phyloP scores from a whole-genome alignment of 805 yeast species.

The Saturnispora sanitii region DNA sequence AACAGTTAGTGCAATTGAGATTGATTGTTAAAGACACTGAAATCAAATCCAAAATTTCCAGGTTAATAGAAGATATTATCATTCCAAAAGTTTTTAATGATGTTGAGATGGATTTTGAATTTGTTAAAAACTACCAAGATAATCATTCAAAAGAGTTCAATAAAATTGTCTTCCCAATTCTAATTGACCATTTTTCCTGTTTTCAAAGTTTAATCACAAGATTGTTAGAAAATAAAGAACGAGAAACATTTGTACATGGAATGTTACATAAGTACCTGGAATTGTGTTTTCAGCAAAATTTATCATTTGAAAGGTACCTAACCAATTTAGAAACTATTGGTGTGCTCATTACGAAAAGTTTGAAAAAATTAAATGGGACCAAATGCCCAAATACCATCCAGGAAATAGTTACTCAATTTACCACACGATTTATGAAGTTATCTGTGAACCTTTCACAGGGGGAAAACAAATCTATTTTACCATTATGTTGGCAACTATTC shows the following conservation, averaged over 20 bases:
- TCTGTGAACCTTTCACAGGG: not conserved
- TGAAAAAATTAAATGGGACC: not conserved
- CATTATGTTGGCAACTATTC: conserved; percentile 17
- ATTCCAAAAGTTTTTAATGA: conserved; percentile 11
- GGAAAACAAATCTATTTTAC: not conserved
- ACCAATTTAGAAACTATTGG: conserved; percentile 3
- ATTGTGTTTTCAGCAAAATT: not conserved
- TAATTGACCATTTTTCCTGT: conserved; percentile 22
- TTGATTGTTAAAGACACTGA: no score
- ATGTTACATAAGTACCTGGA: conserved; percentile 6
- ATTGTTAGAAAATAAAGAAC: not conserved
- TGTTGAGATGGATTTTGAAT: not conserved
- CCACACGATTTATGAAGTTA: conserved; percentile 8
- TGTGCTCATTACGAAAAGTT: not conserved
- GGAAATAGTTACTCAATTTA: conserved; percentile 6
- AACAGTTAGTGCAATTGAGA: no score
- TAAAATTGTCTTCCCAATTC: conserved; percentile 20
- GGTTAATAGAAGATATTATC: conserved; percentile 9
- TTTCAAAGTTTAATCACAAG: conserved; percentile 16
- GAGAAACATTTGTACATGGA: conserved; percentile 3
- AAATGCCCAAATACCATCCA: not conserved
- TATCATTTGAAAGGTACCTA: not conserved
- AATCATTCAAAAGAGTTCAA: conserved; percentile 11
- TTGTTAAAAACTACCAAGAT: conserved; percentile 10
- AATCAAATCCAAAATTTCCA: not conserved